These are phyloP conservation scores for Phytophthora vignae DNA, from an alignment of 352 stramenopile species.

Conservation along the genomic window DNA sequence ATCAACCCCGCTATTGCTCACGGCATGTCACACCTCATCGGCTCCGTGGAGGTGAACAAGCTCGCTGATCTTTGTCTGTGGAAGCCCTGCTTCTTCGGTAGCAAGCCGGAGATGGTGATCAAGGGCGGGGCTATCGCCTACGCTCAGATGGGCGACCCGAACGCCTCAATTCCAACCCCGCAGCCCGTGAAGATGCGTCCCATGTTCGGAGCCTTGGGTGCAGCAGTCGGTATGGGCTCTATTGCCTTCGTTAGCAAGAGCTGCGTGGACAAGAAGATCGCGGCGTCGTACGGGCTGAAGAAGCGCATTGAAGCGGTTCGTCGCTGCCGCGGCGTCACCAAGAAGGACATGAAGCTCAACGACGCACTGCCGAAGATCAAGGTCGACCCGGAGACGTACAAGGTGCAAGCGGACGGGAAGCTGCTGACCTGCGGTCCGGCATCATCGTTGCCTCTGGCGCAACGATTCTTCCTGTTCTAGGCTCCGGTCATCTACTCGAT, in stretches of 20 bases:
- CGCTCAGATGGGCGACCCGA: constrained; percentile 97
- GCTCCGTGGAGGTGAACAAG: constrained; percentile 94
- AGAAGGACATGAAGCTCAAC: constrained; percentile 98
- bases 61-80: constrained; percentile 96
- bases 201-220: constrained; percentile 92
- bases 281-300: constrained; percentile 79
- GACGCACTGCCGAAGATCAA: constrained; percentile 93
- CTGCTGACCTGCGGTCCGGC: constrained; percentile 89
- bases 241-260: constrained; percentile 93
- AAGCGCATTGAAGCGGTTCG: constrained; percentile 90
- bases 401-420: constrained; percentile 93
- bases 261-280: constrained; percentile 75
- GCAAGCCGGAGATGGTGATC: constrained; percentile 96
- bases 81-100: constrained; percentile 96
- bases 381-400: constrained; percentile 97
- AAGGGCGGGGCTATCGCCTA: constrained; percentile 96
- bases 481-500: neutral
- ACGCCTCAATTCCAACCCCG: constrained; percentile 96
- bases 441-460: constrained; percentile 88
- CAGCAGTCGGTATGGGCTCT: constrained; percentile 65
- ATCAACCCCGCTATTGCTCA: constrained; percentile 98
- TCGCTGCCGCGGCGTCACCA: constrained; percentile 88
- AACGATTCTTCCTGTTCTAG: constrained; percentile 96
- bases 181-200: constrained; percentile 96
- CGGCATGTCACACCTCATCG: constrained; percentile 96